Percentiles rank a stretch among this genome's conserved stretches.
These are phyloP conservation scores for Candida corydali DNA, from an alignment of 805 yeast species.

Conservation along the genomic window DNA sequence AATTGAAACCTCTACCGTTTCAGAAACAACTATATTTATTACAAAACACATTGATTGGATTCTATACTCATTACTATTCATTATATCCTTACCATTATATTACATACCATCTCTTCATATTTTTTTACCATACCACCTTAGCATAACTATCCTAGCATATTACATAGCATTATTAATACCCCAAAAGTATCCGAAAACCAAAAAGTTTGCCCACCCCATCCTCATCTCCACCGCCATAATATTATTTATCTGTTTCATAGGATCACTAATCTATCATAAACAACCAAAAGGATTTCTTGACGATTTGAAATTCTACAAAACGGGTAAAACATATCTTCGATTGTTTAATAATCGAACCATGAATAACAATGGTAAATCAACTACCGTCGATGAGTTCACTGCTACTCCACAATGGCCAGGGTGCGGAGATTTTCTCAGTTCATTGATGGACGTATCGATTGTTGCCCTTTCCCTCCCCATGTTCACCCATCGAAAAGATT, in stretches of 20 bases:
- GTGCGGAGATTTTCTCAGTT: conserved; percentile 64
- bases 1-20: conserved; percentile 1
- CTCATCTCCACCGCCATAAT: conserved; percentile 61
- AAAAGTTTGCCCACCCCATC: conserved; percentile 66
- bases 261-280: conserved; percentile 46
- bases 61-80: conserved; percentile 42
- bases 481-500: conserved; percentile 67
- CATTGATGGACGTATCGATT: conserved; percentile 73
- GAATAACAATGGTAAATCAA: conserved; percentile 23
- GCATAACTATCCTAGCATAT: conserved; percentile 56
- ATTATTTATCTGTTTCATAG: conserved; percentile 58
- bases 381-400: conserved; percentile 18
- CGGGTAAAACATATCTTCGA: conserved; percentile 62
- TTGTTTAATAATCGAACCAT: conserved; percentile 44
- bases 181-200: conserved; percentile 37
- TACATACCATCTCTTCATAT: conserved; percentile 45
- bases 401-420: conserved; percentile 59
- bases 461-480: conserved; percentile 74
- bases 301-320: conserved; percentile 53
- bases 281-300: conserved; percentile 48
- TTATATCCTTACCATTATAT: conserved; percentile 59
- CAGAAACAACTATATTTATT: conserved; percentile 29
- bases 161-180: conserved; percentile 46
- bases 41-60: conserved; percentile 53
- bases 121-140: conserved; percentile 59